Evolutionary conservation across 2,329 filamentous ascomycete species (phyloP), one percentile per base, ranked within the genome.

Genomic region (Nannizzia gypsea): DNA sequence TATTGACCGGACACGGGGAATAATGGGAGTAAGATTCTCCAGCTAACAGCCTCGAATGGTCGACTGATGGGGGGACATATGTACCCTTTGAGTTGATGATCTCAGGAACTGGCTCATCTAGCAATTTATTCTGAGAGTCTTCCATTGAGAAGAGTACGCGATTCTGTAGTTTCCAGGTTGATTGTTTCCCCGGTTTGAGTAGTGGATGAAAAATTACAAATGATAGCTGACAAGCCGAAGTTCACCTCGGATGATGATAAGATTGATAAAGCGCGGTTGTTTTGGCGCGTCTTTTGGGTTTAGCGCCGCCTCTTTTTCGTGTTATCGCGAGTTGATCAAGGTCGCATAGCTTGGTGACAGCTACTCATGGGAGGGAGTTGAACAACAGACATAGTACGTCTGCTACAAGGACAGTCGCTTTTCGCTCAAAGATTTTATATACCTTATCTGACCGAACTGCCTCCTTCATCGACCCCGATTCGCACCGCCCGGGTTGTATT

Each of bases 1-100:
- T 81, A n/a, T 75, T 71, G 0, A 80, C 69, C 0, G 88, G 89
- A 0, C 89, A 78, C 15, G 82, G 77, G 0, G 87, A 89, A 76
- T 85, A 89, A 73, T 90, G 81, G 9, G 82, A 80, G 75, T 89
- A 90, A 44, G 87, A 85, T 54, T 79, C 78, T 70, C 88, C 88
- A 44, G 78, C 70, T 66, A 88, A 75, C 63, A 90, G 79, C 42
- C 75, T 70, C 17, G 74, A 59, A 52, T 70, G 68, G 72, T 86
- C 75, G 66, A 91, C 80, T 15, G 86, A 90, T 5, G 88, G 88
- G 13, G 87, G 86, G 63, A 88, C 75, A 73, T 86, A 89, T 62
- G 60, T 42, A 22, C 69, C 36, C 17, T 69, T 67, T 40, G 70
- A 62, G 22, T 67, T 62, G n/a, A 69, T 68, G 1, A 69, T 67